These are phyloP conservation scores for Globisporangium acanthophoron DNA, from an alignment of 352 stramenopile species.

Conservation along the genomic window DNA sequence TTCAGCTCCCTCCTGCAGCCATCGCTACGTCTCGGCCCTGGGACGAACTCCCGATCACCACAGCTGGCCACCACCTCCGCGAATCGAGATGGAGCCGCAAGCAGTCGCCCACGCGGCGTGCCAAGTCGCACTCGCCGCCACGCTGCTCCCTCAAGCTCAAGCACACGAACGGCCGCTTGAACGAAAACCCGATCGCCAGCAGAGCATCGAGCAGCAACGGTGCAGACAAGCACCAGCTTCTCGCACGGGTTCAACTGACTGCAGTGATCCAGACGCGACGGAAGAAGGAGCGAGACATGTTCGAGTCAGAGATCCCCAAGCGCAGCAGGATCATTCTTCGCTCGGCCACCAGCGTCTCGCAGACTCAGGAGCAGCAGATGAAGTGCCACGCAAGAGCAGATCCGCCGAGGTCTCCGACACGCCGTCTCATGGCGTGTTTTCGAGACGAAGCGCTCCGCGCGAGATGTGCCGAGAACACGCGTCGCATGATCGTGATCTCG, in stretches of 20 bases:
- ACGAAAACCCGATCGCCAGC: conserved; percentile 4
- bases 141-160: conserved; percentile 21
- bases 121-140: conserved; percentile 20
- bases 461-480: conserved; percentile 21
- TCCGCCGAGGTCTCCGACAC: conserved; percentile 1
- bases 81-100: neutral
- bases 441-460: conserved; percentile 22
- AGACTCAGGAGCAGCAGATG: neutral
- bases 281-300: neutral
- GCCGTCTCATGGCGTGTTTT: conserved; percentile 22
- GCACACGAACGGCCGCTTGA: conserved; percentile 23
- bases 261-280: neutral
- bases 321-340: neutral
- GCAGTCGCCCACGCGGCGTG: conserved; percentile 4
- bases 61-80: neutral
- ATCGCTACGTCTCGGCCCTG: conserved; percentile 7
- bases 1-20: neutral
- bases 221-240: conserved; percentile 1
- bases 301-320: conserved; percentile 1
- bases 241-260: neutral
- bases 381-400: too few species aligned
- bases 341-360: neutral
- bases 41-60: neutral
- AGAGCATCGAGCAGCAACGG: too few species aligned
- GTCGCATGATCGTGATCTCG: conserved; percentile 21